These are phyloP conservation scores for Russula brevipes DNA, from an alignment of 768 basidiomycete genomes.

Conservation along the genomic window DNA sequence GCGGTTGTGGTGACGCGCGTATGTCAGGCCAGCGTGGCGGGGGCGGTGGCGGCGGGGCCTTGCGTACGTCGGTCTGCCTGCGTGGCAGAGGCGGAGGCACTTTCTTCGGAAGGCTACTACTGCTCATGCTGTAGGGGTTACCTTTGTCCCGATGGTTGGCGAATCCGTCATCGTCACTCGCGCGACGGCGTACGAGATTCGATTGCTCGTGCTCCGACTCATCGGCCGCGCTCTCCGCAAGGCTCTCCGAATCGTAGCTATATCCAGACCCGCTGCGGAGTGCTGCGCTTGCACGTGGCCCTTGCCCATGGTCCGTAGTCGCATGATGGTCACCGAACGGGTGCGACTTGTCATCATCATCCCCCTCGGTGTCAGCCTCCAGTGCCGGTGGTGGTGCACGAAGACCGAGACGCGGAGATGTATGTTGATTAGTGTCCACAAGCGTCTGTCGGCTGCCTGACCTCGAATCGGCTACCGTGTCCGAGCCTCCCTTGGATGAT, in stretches of 20 bases:
- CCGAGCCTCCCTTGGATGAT: conserved; percentile 7
- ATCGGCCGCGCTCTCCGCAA: conserved; percentile 38
- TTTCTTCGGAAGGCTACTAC: conserved; percentile 10
- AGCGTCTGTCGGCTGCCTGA: conserved; percentile 22
- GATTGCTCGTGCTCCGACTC: conserved; percentile 41
- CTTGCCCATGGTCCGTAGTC: conserved; percentile 22
- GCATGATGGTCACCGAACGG: conserved; percentile 44
- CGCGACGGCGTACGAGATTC: conserved; percentile 30
- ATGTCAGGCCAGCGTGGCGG: conserved; percentile 30
- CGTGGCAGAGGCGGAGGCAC: conserved; percentile 26
- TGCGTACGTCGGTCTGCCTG: conserved; percentile 28
- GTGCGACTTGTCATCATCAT: conserved; percentile 43
- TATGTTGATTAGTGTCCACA: conserved; percentile 33
- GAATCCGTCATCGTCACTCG: conserved; percentile 23
- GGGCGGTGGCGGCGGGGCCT: conserved; percentile 31
- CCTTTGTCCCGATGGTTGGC: background rate
- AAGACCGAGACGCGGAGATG: conserved; percentile 43
- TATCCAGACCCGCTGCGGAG: conserved; percentile 40
- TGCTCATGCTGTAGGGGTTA: background rate
- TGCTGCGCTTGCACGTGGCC: conserved; percentile 32
- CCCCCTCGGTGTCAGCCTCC: conserved; percentile 21
- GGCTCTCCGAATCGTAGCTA: conserved; percentile 37
- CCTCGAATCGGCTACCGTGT: conserved; percentile 6
- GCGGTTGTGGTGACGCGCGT: conserved; percentile 15
- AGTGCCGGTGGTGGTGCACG: conserved; percentile 39